Conservation (phyloP, 2,329 filamentous ascomycete genomes). For the Aaosphaeria arxii region DNA sequence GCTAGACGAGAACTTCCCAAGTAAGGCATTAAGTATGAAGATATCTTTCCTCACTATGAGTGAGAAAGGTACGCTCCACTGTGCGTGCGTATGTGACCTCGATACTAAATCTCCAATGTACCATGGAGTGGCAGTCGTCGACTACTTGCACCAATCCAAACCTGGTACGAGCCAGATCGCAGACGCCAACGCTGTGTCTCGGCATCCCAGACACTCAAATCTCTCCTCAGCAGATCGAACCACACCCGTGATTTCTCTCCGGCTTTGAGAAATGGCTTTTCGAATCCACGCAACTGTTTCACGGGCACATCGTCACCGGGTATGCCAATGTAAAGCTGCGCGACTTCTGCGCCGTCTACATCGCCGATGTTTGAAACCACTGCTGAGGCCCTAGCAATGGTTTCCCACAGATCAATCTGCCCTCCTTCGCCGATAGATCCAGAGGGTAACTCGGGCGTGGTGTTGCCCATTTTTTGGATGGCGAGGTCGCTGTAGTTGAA, state of each 20-base stretch:
- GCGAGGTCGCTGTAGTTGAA: constrained; percentile 6
- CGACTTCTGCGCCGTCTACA: constrained; percentile 34
- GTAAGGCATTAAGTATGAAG: too few relatives aligned
- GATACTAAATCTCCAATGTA: background rate
- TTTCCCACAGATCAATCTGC: constrained; percentile 51
- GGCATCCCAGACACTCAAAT: constrained; percentile 46
- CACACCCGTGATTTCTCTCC: constrained; percentile 38
- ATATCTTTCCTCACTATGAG: too few relatives aligned
- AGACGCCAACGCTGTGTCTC: constrained; percentile 37
- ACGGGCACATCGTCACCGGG: constrained; percentile 41
- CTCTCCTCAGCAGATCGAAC: constrained; percentile 45
- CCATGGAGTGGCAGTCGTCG: background rate
- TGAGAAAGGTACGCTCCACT: too few relatives aligned
- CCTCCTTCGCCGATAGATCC: constrained; percentile 40
- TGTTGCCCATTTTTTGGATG: background rate
- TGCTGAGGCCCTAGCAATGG: constrained; percentile 44
- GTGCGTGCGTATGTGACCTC: too few relatives aligned
- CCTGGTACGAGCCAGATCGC: constrained; percentile 1
- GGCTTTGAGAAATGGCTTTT: constrained; percentile 40
- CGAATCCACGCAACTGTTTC: constrained; percentile 39
- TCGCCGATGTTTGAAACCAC: constrained; percentile 49
- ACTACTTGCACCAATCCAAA: constrained; percentile 4
- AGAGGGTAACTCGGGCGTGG: background rate
- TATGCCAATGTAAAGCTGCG: constrained; percentile 48
- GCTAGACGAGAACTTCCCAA: too few relatives aligned